These are phyloP conservation scores for Ottelia alismoides DNA, from an alignment of 106 monocot genomes.

Conservation along the genomic window DNA sequence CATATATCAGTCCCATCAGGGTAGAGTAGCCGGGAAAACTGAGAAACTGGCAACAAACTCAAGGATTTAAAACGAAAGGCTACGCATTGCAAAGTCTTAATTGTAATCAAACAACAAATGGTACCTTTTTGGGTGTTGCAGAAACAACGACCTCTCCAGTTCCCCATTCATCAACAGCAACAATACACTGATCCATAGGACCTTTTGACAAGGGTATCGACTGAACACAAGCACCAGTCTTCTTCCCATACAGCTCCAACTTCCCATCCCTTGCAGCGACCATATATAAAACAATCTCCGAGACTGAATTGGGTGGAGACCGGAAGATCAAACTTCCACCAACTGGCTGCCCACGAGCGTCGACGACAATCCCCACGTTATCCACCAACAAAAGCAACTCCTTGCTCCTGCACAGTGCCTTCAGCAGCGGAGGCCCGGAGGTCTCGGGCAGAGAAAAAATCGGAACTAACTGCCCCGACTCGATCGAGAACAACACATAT, in stretches of 20 bases:
- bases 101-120: no score
- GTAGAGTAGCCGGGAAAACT: no score
- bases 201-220: conserved; percentile 30
- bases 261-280: conserved; percentile 41
- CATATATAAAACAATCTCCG: conserved; percentile 56
- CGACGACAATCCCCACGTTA: conserved; percentile 74
- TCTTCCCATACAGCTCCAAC: conserved; percentile 66
- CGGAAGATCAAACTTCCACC: conserved; percentile 83
- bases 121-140: conserved; percentile 72
- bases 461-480: conserved; percentile 27
- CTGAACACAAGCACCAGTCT: conserved; percentile 59
- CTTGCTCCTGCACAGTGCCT: conserved; percentile 34
- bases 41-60: no score
- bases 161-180: conserved; percentile 41
- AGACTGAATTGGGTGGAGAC: conserved; percentile 38
- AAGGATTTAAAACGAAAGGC: neutral
- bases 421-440: conserved; percentile 49
- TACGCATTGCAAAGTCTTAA: no score
- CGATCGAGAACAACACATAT: conserved; percentile 35
- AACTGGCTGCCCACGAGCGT: conserved; percentile 65
- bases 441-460: conserved; percentile 84
- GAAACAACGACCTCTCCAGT: conserved; percentile 39
- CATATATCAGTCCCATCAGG: no score
- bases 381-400: conserved; percentile 76
- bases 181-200: conserved; percentile 24